Conservation (phyloP, 2,329 filamentous ascomycete species). For the Penicillium capsulatum region DNA sequence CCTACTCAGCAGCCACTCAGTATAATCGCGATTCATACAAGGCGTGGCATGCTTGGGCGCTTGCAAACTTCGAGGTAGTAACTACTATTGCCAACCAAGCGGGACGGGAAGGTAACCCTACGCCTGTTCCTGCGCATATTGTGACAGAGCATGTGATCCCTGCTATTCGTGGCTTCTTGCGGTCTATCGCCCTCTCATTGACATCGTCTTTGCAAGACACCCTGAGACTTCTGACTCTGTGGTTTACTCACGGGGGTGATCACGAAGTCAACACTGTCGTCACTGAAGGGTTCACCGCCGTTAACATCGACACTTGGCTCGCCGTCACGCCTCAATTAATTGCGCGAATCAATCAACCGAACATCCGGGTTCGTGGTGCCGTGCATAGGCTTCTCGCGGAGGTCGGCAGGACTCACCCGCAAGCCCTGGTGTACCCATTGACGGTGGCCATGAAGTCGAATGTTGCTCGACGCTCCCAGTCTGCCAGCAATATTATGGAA, state of each 20-base stretch:
- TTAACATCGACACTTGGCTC: constrained; percentile 97
- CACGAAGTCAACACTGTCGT: constrained; percentile 83
- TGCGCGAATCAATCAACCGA: constrained; percentile 94
- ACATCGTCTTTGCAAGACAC: constrained; percentile 95
- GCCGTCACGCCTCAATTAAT: constrained; percentile 98
- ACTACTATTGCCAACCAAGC: constrained; percentile 68
- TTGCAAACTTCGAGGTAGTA: constrained; percentile 98
- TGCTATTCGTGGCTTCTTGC: constrained; percentile 93
- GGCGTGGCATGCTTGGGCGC: constrained; percentile 97
- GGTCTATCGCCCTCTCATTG: constrained; percentile 86
- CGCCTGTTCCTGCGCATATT: constrained; percentile 59
- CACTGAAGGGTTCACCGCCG: constrained; percentile 81
- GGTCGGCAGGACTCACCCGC: constrained; percentile 88
- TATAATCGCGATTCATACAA: constrained; percentile 98
- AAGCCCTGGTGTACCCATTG: constrained; percentile 92
- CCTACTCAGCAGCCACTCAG: constrained; percentile 85
- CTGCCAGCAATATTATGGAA: constrained; percentile 92
- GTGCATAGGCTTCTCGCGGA: constrained; percentile 91
- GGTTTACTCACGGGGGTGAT: constrained; percentile 91
- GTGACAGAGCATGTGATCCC: constrained; percentile 88
- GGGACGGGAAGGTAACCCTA: constrained; percentile 51
- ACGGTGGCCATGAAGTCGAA: constrained; percentile 98
- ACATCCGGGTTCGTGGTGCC: constrained; percentile 77
- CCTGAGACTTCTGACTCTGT: constrained; percentile 82
- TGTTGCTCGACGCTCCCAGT: constrained; percentile 75